Conservation (phyloP, 2,329 filamentous ascomycete species). For the Capronia americana region DNA sequence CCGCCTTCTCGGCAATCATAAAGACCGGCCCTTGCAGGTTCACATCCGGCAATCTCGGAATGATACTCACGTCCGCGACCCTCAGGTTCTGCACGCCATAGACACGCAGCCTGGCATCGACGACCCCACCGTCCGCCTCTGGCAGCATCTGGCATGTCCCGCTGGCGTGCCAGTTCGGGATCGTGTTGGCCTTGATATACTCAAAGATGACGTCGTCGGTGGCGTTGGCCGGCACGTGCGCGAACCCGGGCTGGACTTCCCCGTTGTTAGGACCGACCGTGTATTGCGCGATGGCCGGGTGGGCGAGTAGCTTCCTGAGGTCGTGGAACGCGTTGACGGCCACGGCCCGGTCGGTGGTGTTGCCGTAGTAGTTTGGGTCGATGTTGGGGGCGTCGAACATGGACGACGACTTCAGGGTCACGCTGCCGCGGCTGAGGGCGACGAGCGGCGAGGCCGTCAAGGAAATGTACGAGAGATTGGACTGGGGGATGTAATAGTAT, state of each 20-base stretch:
- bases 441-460: constrained; percentile 43
- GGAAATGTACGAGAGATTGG: constrained; percentile 46
- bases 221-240: constrained; percentile 33
- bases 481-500: constrained; percentile 31
- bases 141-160: constrained; percentile 47
- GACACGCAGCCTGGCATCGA: constrained; percentile 42
- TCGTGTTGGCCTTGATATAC: constrained; percentile 36
- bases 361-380: constrained; percentile 37
- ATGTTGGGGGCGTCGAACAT: constrained; percentile 30
- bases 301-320: constrained; percentile 39
- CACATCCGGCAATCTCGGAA: constrained; percentile 45
- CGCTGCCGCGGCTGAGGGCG: constrained; percentile 33
- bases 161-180: constrained; percentile 40
- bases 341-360: constrained; percentile 34
- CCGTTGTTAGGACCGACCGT: constrained; percentile 43
- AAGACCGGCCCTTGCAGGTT: constrained; percentile 47
- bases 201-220: constrained; percentile 40
- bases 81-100: constrained; percentile 44
- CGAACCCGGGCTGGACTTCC: constrained; percentile 18
- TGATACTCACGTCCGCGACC: constrained; percentile 45
- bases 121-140: constrained; percentile 43
- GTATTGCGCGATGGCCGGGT: constrained; percentile 40
- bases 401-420: constrained; percentile 32
- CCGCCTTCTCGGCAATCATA: constrained; percentile 45
- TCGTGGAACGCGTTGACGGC: constrained; percentile 40